Evolutionary conservation across 441 rosid species (phyloP), one percentile per base, ranked within the genome.

Genomic region (Pelargonium cotyledonis): DNA sequence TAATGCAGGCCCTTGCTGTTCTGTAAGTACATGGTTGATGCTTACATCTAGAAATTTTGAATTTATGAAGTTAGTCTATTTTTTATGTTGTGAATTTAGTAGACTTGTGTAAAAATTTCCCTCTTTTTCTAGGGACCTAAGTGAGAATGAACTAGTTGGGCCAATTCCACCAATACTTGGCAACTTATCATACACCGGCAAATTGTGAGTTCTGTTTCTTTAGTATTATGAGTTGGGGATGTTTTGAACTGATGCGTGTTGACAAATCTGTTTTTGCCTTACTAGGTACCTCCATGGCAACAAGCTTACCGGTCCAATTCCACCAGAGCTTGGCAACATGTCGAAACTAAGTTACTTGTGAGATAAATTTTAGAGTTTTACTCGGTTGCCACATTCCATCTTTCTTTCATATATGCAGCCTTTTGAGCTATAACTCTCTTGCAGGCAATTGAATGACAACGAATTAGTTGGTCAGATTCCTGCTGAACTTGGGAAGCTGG

Each of bases 1-100:
- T 95, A 26, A 91, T 95, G 99, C 99, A 95, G 80, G 99, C 99
- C 51, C 84, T 95, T 26, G 99, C 99, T 47, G 96, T 95, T 53
- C 60, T 95, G 99, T 95, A 81, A 74, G 97, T 81, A 5, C 21
- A 4, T 12, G 16, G 14, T 8, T 18, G 35, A 29, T 29, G 35
- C 35, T 49, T 5, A 49, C 57, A 49, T 14, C 11, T 8, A 47
- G 55, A 47, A 29, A 29, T 47, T 3, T 47, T 47, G n/a, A 0
- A 47, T 47, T 9, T 11, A 44, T 44, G 49, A 44, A 44, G 1
- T 44, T 3, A 47, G 35, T 29, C 35, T 1, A 29, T 1, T 29
- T 29, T 47, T 47, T 9, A 47, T 12, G 15, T 5, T 19, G 4
- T 10, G 16, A 41, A 40, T 55, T 21, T 35, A 40, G 2, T 65